phyloP scores from a whole-genome alignment of 2,329 filamentous ascomycete genomes.

The Cladosporium sp. region DNA sequence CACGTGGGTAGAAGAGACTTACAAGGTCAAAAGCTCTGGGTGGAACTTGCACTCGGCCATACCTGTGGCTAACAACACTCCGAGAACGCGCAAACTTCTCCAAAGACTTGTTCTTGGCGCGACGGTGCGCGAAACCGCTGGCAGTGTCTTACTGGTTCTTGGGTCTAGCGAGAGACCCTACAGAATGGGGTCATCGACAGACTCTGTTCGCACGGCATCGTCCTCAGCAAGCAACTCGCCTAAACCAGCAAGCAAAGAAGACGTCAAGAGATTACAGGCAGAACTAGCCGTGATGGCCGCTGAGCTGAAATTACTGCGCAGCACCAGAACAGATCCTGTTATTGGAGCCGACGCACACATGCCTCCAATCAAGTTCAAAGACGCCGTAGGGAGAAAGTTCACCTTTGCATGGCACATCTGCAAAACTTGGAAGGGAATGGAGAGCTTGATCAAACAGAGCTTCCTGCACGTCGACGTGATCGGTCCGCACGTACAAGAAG shows the following conservation, averaged over 20 bases:
- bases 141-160: neutral
- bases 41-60: conserved; percentile 9
- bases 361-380: conserved; percentile 83
- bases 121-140: neutral
- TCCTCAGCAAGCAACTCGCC: neutral
- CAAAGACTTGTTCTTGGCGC: neutral
- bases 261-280: neutral
- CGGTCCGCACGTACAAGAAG: conserved; percentile 46
- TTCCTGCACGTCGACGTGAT: conserved; percentile 50
- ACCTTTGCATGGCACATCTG: conserved; percentile 87
- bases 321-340: conserved; percentile 47
- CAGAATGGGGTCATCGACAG: neutral
- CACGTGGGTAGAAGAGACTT: conserved; percentile 1
- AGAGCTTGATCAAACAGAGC: conserved; percentile 51
- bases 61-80: neutral
- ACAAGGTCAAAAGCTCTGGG: neutral
- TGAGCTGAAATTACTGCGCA: conserved; percentile 27
- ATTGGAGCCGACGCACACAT: conserved; percentile 58
- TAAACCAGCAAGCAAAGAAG: neutral
- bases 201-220: neutral
- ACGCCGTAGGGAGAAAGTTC: conserved; percentile 87
- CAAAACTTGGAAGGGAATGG: conserved; percentile 60
- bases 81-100: neutral
- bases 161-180: neutral
- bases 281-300: neutral